A percentile compares a stretch with the other conserved stretches of the same genome.
Conservation (phyloP, 768 basidiomycete genomes). For the Suillus subluteus region DNA sequence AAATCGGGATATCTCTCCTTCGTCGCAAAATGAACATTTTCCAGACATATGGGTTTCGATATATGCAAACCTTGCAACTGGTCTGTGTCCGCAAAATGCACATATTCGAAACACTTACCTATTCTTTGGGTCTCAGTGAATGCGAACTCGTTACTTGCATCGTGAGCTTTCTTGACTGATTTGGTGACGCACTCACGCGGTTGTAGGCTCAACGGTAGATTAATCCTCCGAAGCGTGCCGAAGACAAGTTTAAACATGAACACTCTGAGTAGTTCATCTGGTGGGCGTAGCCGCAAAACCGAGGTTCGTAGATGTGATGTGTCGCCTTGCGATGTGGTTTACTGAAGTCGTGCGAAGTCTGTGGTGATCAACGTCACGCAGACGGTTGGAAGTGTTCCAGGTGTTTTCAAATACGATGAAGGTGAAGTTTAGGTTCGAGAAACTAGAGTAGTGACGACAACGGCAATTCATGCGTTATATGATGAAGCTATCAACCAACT, state of each 20-base stretch:
- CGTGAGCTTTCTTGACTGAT: background rate
- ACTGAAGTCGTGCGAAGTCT: background rate
- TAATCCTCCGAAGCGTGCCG: background rate
- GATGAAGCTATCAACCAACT: background rate
- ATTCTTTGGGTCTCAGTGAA: background rate
- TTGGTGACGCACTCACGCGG: background rate
- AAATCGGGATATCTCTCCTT: background rate
- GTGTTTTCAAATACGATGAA: background rate
- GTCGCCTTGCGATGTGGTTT: too few species aligned
- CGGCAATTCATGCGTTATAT: background rate
- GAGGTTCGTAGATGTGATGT: background rate
- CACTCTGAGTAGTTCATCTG: background rate
- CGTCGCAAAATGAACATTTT: background rate
- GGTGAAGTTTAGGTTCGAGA: background rate
- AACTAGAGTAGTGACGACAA: background rate
- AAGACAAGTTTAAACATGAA: background rate
- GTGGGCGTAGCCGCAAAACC: background rate
- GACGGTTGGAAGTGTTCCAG: background rate
- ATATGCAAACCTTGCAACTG: slow-evolving; percentile 5
- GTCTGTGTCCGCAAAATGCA: background rate
- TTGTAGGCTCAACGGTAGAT: slow-evolving; percentile 4
- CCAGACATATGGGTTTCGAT: slow-evolving; percentile 9
- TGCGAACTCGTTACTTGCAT: slow-evolving; percentile 6
- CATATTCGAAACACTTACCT: background rate
- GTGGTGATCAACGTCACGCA: slow-evolving; percentile 1